Evolutionary conservation across 202 grass and related monocot genomes (phyloP), one percentile per base, ranked within the genome.

Genomic region (Brachypodium distachyon): DNA sequence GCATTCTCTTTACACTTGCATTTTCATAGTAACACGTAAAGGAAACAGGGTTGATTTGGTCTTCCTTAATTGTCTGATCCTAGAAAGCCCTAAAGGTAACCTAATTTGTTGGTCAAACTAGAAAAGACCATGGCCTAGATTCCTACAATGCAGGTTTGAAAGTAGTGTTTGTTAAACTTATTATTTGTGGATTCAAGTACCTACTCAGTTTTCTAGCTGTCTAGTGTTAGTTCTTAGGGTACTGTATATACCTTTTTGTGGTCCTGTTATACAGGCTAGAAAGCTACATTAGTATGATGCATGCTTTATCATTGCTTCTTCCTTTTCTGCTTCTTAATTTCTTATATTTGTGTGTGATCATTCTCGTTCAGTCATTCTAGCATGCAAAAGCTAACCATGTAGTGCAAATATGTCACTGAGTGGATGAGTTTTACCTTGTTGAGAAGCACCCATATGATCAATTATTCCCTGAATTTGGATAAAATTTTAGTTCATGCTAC

Each of bases 51-150:
- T 74, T 46, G 74, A 90, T 69, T 71, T 75, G 47, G 39, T 33
- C 39, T 57, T 83, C 80, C 69, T 40, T 70, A 57, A 60, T 65
- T 83, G 61, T 82, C 69, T 79, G 46, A 70, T 86, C 50, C 83
- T 83, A 75, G 68, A 90, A 67, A 78, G 59, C 4, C 12, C 66
- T 73, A 66, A 77, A 78, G 78, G 19, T 67, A 59, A 53, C 44
- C 38, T 63, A 85, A 69, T 53, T 57, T 74, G 27, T 69, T 55
- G 55, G 73, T 53, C 7, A 25, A 50, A 69, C 47, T 31, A 52
- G 33, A 81, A 58, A 73, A 46, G 10, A 69, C 57, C 38, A 67
- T 40, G 44, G 38, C 78, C 26, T 85, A 81, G 73, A 89, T 85
- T 82, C 60, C 67, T 38, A 71, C 34, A 12, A 40, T 61, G 58